Evolutionary conservation across 2,329 filamentous ascomycete genomes (phyloP).

Genomic region (Epichloe sp.): DNA sequence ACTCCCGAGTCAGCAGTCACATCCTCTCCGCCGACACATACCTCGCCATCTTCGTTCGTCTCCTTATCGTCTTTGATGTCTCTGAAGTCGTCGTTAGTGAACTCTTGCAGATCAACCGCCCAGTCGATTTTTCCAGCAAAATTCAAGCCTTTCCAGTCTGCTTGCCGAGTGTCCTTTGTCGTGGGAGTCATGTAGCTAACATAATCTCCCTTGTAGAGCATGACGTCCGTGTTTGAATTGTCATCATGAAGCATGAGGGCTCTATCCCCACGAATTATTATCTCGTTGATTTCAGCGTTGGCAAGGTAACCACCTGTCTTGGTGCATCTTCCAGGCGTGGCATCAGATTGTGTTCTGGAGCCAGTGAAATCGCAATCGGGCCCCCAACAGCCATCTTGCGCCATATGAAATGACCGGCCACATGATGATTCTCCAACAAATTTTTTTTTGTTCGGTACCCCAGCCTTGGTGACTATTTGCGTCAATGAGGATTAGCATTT

Average conservation of each 20-base stretch:
- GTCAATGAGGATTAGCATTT: no score
- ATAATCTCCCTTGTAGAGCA: not conserved
- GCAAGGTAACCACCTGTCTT: constrained; percentile 14
- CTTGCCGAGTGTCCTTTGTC: not conserved
- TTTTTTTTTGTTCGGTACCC: constrained; percentile 14
- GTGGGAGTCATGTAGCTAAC: constrained; percentile 1
- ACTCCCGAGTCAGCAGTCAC: no score
- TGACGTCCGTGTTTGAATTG: not conserved
- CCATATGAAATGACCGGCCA: constrained; percentile 18
- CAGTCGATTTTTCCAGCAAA: constrained; percentile 3
- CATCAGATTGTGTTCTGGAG: constrained; percentile 6
- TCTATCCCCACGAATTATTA: not conserved
- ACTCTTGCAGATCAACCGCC: constrained; percentile 4
- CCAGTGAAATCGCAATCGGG: constrained; percentile 12
- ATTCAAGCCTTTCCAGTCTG: not conserved
- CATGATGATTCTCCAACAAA: constrained; percentile 16
- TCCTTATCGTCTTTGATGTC: no score
- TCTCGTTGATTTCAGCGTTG: constrained; percentile 13
- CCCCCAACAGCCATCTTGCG: constrained; percentile 10
- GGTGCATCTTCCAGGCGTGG: constrained; percentile 13
- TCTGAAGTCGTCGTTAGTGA: not conserved
- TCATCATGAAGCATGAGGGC: not conserved
- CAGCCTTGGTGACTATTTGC: constrained; percentile 12
- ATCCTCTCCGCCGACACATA: no score
- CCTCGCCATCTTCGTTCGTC: no score